phyloP scores from a whole-genome alignment of 306 rosid species.

The Vigna radiata region DNA sequence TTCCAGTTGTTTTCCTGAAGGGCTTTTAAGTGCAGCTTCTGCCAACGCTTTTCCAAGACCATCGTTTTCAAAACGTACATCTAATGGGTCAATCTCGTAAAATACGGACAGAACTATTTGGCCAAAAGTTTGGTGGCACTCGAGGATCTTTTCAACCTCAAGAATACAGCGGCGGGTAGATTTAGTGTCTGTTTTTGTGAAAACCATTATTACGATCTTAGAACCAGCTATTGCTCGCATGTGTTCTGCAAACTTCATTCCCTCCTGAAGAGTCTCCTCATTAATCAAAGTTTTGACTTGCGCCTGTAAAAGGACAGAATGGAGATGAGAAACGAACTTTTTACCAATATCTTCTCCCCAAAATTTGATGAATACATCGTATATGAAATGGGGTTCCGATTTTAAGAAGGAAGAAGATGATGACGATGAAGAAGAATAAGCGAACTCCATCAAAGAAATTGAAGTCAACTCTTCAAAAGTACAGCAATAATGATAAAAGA shows the following conservation, averaged over 20 bases:
- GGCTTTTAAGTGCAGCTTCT: no score
- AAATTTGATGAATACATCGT: conserved; percentile 42
- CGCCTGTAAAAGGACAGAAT: background rate
- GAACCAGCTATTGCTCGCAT: conserved; percentile 31
- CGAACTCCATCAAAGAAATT: background rate
- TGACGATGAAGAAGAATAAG: background rate
- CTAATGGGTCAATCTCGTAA: background rate
- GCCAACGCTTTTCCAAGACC: background rate
- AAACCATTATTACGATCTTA: background rate
- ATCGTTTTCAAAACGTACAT: background rate
- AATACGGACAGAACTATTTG: background rate
- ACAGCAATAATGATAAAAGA: no score
- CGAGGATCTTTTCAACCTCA: background rate
- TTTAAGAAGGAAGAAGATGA: background rate
- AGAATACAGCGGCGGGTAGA: conserved; percentile 35
- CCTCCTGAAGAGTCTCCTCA: background rate
- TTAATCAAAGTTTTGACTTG: conserved; percentile 3
- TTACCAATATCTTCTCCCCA: conserved; percentile 16
- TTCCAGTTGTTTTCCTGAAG: no score
- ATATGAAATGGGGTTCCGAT: background rate
- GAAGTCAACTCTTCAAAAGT: background rate
- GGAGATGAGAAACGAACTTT: conserved; percentile 1
- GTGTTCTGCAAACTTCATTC: background rate
- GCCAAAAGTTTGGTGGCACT: background rate
- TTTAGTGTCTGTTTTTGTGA: background rate